Evolutionary conservation across 352 stramenopile genomes (phyloP).

Genomic region (Globisporangium apiculatum): DNA sequence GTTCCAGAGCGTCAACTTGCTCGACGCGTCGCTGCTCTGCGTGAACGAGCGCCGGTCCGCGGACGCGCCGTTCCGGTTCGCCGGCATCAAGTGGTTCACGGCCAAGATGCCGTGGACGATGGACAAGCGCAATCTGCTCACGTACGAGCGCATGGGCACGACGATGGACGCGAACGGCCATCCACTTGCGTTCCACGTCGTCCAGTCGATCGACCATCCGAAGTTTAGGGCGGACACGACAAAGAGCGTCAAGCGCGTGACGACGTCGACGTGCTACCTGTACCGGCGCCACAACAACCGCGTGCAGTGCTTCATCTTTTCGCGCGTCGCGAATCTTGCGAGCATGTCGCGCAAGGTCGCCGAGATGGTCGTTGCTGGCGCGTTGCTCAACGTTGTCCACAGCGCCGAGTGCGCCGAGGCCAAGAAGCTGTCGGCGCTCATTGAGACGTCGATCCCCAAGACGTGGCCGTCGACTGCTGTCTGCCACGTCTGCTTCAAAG

Average conservation of each 20-base stretch:
- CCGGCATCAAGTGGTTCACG: conserved; percentile 42
- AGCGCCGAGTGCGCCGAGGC: conserved; percentile 12
- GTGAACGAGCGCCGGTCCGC: conserved; percentile 21
- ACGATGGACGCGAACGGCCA: conserved; percentile 39
- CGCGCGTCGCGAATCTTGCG: conserved; percentile 17
- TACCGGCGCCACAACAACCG: conserved; percentile 24
- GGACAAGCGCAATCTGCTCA: conserved; percentile 25
- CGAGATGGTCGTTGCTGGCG: conserved; percentile 18
- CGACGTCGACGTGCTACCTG: conserved; percentile 41
- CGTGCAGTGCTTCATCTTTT: conserved; percentile 33
- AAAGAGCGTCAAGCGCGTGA: conserved; percentile 39
- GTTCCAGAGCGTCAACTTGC: conserved; percentile 25
- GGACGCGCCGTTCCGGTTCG: conserved; percentile 32
- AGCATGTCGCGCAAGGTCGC: conserved; percentile 6
- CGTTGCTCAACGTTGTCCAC: conserved; percentile 12
- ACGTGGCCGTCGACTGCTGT: conserved; percentile 28
- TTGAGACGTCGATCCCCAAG: conserved; percentile 6
- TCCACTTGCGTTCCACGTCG: conserved; percentile 39
- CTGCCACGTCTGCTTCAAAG: conserved; percentile 17
- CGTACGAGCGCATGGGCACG: conserved; percentile 49
- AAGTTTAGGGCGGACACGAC: conserved; percentile 36
- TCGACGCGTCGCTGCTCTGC: conserved; percentile 25
- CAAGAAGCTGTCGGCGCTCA: conserved; percentile 6
- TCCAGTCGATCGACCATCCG: conserved; percentile 51
- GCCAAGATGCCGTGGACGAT: conserved; percentile 25